Conservation (phyloP, 148 eudicot species). For the Arctostaphylos glauca region DNA sequence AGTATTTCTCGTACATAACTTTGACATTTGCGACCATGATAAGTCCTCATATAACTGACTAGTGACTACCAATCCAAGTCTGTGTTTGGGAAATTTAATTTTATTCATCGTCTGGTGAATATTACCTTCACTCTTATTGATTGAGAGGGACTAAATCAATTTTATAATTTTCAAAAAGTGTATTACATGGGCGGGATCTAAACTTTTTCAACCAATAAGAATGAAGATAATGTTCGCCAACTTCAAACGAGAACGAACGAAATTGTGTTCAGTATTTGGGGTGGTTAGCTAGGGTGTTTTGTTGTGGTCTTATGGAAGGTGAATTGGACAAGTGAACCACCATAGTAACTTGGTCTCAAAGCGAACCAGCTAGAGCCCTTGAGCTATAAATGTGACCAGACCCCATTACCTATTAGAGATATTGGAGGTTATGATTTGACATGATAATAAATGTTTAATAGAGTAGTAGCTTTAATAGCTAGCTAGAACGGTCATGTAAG, state of each 20-base stretch:
- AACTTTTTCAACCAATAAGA: too few species aligned
- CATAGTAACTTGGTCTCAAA: background rate
- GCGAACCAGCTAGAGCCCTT: background rate
- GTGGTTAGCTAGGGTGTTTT: background rate
- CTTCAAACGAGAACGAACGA: too few species aligned
- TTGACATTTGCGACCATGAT: conserved; percentile 1
- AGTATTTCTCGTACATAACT: too few species aligned
- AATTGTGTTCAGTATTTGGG: too few species aligned
- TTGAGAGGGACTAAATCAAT: too few species aligned
- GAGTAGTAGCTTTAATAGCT: background rate
- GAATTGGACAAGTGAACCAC: background rate
- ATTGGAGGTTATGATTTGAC: background rate
- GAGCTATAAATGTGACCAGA: background rate
- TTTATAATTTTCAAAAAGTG: too few species aligned
- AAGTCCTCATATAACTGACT: background rate
- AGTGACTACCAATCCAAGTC: background rate
- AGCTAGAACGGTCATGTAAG: background rate
- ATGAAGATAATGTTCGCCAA: too few species aligned
- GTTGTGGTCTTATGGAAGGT: background rate
- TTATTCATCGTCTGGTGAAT: too few species aligned
- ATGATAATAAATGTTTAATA: background rate
- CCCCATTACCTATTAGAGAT: background rate
- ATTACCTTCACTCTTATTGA: too few species aligned
- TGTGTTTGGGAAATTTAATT: background rate
- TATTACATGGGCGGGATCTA: too few species aligned